A percentile compares a stretch with the other conserved stretches of the same genome.
These are phyloP conservation scores for Thermothelomyces thermophilus DNA, from an alignment of 2,329 filamentous ascomycete genomes.

Conservation along the genomic window DNA sequence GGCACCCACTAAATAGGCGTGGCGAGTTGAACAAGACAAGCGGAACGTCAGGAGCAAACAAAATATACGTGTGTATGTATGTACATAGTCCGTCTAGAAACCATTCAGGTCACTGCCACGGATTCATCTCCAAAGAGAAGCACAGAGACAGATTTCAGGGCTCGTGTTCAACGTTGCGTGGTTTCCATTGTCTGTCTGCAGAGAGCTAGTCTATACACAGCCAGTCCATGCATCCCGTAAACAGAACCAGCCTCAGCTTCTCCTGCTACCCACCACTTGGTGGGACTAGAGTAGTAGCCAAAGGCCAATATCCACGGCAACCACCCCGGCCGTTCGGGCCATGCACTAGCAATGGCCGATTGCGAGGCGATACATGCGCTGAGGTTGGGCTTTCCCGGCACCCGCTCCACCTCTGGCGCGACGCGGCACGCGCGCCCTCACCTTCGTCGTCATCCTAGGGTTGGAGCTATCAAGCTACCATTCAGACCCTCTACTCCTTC, in stretches of 20 bases:
- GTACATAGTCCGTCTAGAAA: too few species aligned
- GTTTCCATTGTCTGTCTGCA: constrained; percentile 16
- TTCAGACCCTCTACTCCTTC: constrained; percentile 38
- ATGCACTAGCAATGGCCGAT: constrained; percentile 29
- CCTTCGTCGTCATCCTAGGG: constrained; percentile 28
- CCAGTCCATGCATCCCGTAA: constrained; percentile 1
- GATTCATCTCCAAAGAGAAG: too few species aligned
- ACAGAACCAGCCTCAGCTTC: constrained; percentile 4
- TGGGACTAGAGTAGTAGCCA: constrained; percentile 21
- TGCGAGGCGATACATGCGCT: constrained; percentile 13
- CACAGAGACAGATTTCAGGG: too few species aligned
- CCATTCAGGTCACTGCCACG: too few species aligned
- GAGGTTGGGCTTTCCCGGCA: constrained; percentile 8
- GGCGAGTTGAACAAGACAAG: too few species aligned
- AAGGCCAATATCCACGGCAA: constrained; percentile 18
- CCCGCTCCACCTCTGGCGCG: constrained; percentile 11
- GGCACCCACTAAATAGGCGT: too few species aligned
- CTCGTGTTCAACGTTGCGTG: constrained; percentile 8
- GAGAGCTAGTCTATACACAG: constrained; percentile 7
- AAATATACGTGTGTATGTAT: too few species aligned
- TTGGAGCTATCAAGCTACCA: constrained; percentile 46
- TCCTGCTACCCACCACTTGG: constrained; percentile 26
- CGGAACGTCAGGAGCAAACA: too few species aligned
- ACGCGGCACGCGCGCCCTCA: constrained; percentile 8
- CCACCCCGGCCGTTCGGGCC: constrained; percentile 15